Evolutionary conservation across 2,329 filamentous ascomycete genomes (phyloP).

Genomic region (Stylonectria norvegica): DNA sequence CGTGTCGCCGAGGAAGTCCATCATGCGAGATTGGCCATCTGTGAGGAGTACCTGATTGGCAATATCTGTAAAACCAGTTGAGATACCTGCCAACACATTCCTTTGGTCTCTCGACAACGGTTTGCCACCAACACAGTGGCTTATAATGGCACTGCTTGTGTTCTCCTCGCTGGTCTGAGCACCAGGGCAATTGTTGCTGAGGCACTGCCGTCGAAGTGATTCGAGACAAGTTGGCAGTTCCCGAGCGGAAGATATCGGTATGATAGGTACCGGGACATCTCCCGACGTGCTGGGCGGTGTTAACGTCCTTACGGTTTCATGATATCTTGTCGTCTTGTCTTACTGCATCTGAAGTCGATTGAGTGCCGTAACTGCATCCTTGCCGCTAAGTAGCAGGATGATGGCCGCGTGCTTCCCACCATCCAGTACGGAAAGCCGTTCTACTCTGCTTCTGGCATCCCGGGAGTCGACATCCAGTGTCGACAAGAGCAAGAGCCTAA

Average conservation of each 20-base stretch:
- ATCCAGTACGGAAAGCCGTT: conserved; percentile 40
- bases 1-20: conserved; percentile 27
- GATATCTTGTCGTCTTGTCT: neutral
- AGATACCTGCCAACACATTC: conserved; percentile 30
- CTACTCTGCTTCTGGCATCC: conserved; percentile 32
- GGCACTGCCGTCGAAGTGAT: conserved; percentile 34
- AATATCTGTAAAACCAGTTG: conserved; percentile 25
- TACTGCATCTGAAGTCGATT: conserved; percentile 46
- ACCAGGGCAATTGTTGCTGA: neutral
- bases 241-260: conserved; percentile 39
- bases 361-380: conserved; percentile 32
- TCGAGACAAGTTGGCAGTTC: conserved; percentile 38
- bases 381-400: conserved; percentile 41
- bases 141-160: conserved; percentile 12
- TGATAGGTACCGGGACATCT: conserved; percentile 35
- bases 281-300: conserved; percentile 36
- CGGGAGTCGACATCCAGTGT: conserved; percentile 33
- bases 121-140: conserved; percentile 27
- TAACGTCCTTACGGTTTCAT: no score
- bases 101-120: conserved; percentile 24
- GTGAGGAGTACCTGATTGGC: conserved; percentile 17
- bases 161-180: neutral
- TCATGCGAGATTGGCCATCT: conserved; percentile 19
- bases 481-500: conserved; percentile 42
- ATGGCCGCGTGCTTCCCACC: conserved; percentile 40